Evolutionary conservation across 371 early-diverging fungal genomes (phyloP).

Genomic region (Funneliformis caledonium): DNA sequence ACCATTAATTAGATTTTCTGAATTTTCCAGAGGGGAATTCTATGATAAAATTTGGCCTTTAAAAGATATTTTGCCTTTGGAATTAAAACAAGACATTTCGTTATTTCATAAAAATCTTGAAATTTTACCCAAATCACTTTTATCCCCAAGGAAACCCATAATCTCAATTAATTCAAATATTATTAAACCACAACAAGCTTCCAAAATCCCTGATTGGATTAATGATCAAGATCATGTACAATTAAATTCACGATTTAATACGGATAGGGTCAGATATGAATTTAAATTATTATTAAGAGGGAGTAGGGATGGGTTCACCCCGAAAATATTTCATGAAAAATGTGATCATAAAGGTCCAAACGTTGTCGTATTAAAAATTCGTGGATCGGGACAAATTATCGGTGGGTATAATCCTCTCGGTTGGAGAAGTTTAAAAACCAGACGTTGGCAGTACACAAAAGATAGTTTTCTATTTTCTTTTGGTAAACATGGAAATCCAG

Average conservation of each 20-base stretch:
- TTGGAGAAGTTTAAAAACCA: conserved; percentile 21
- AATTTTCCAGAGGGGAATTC: conserved; percentile 12
- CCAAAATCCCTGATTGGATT: conserved; percentile 36
- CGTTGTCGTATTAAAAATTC: conserved; percentile 27
- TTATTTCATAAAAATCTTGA: not conserved
- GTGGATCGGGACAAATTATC: conserved; percentile 26
- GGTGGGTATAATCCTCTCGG: conserved; percentile 41
- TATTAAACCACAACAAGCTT: conserved; percentile 13
- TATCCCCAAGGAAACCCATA: conserved; percentile 24
- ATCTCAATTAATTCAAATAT: conserved; percentile 18
- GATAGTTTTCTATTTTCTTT: conserved; percentile 40
- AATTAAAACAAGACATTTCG: not conserved
- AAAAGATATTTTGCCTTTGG: conserved; percentile 12
- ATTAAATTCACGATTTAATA: not conserved
- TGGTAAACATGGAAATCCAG: not conserved
- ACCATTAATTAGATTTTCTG: conserved; percentile 33
- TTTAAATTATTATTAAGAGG: conserved; percentile 37
- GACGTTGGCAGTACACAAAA: conserved; percentile 32
- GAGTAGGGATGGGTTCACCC: conserved; percentile 33
- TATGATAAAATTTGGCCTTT: conserved; percentile 29
- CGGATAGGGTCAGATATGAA: not conserved
- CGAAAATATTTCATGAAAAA: conserved; percentile 30
- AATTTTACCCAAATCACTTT: not conserved
- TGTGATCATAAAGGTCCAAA: conserved; percentile 38
- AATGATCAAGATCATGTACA: not conserved